Conservation (phyloP, 164 flowering plant species). For the Vitis rotundifolia region DNA sequence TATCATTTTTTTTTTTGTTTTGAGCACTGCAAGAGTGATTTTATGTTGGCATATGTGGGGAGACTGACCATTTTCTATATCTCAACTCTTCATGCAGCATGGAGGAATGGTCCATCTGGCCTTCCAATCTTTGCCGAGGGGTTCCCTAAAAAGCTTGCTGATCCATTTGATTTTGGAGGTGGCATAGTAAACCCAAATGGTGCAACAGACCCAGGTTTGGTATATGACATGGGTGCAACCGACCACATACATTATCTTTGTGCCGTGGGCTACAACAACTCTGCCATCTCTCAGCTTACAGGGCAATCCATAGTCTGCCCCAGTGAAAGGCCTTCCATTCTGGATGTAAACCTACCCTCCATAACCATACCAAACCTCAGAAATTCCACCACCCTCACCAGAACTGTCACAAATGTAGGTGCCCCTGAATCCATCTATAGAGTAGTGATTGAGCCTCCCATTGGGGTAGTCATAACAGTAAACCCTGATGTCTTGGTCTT, state of each 20-base stretch:
- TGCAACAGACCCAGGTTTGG: constrained; percentile 25
- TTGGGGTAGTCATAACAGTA: constrained; percentile 8
- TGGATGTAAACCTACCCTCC: constrained; percentile 35
- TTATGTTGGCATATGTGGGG: no score
- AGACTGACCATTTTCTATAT: background rate
- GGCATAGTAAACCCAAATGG: constrained; percentile 21
- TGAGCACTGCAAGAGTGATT: no score
- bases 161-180: constrained; percentile 29
- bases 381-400: constrained; percentile 23
- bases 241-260: constrained; percentile 33
- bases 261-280: constrained; percentile 25
- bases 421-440: constrained; percentile 17
- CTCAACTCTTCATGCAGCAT: constrained; percentile 7
- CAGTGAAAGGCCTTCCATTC: constrained; percentile 17
- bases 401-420: constrained; percentile 43
- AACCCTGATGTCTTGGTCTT: constrained; percentile 15
- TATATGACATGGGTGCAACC: constrained; percentile 24
- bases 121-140: constrained; percentile 18
- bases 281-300: constrained; percentile 20
- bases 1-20: no score
- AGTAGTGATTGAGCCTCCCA: constrained; percentile 25
- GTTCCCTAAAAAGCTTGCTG: constrained; percentile 18
- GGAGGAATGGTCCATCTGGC: constrained; percentile 14
- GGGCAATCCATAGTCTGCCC: constrained; percentile 21
- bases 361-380: constrained; percentile 34